Evolutionary conservation across 257 asterid genomes (phyloP), one percentile per base, ranked within the genome.

Genomic region (Eucommia ulmoides): DNA sequence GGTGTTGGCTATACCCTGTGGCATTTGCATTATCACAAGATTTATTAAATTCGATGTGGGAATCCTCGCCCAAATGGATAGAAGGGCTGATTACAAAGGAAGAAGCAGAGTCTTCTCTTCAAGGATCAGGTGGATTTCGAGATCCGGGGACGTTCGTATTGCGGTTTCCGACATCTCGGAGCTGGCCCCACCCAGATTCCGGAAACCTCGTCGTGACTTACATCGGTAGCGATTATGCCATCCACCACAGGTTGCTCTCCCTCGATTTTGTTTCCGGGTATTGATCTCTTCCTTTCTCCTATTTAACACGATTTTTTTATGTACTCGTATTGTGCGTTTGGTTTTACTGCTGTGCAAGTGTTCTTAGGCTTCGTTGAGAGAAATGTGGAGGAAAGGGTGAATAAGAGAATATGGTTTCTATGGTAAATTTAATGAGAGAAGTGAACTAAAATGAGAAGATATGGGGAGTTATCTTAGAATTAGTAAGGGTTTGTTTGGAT

Each of bases 101-200:
- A 70, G 94, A 86, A 73, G 94, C 95, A 1, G 98, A 86, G 65
- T 72, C 64, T 44, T 59, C 82, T 11, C 86, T 91, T 59, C 74
- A 33, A 54, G 59, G 70, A 33, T 62, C 72, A 1, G 77, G 73
- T 22, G 82, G 76, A 59, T 66, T 74, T 68, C 71, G 68, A 45
- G 77, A 61, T 33, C 93, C 93, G 3, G 96, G 98, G 25, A 81
- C 94, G 55, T 91, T 83, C 56, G 60, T 86, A 20, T 63, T 91
- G 29, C 80, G 96, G 47, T 86, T 91, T 60, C 95, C 98, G 25
- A 79, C 86, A 7, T 70, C 98, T 22, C 79, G 98, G 69, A 77
- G 87, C 80, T 91, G 98, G 98, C 98, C 98, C 45, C 98, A 91
- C 65, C 95, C 98, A 5, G 98, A 91, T 60, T 84, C 98, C 49